These are phyloP conservation scores for Phycomyces nitens DNA, from an alignment of 192 early-diverging fungal species.

Conservation along the genomic window DNA sequence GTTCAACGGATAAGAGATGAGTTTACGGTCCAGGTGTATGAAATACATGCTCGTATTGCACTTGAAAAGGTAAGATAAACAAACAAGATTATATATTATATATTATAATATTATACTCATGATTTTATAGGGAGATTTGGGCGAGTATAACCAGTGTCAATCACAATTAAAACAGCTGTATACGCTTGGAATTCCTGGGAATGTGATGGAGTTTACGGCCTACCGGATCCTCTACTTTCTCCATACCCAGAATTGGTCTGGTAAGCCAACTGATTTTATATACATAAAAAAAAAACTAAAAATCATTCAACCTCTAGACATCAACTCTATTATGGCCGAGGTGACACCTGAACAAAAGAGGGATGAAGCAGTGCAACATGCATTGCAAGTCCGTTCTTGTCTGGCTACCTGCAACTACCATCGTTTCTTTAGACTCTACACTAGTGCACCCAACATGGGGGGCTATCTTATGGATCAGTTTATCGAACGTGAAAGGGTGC, in stretches of 20 bases:
- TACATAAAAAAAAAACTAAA: constrained; percentile 6
- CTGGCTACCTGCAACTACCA: constrained; percentile 85
- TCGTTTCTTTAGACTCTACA: constrained; percentile 78
- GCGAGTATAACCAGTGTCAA: constrained; percentile 98
- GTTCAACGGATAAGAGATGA: constrained; percentile 90
- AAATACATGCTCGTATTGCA: constrained; percentile 92
- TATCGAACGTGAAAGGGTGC: constrained; percentile 78
- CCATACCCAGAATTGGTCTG: constrained; percentile 81
- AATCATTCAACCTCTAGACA: constrained; percentile 58
- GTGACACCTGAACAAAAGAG: constrained; percentile 68
- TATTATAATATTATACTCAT: too few species aligned
- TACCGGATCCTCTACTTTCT: constrained; percentile 92
- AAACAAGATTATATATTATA: too few species aligned
- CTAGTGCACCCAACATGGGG: constrained; percentile 78
- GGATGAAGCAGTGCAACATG: constrained; percentile 68
- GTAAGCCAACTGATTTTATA: constrained; percentile 39
- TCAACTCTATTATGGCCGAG: constrained; percentile 70
- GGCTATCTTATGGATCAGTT: constrained; percentile 92
- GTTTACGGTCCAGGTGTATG: constrained; percentile 93
- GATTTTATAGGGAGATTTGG: constrained; percentile 85
- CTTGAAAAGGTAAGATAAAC: constrained; percentile 70
- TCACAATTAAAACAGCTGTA: constrained; percentile 92
- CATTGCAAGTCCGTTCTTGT: constrained; percentile 78
- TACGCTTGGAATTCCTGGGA: constrained; percentile 62
- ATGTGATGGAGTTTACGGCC: constrained; percentile 86